These are phyloP conservation scores for Saccharomyces eubayanus DNA, from an alignment of 805 yeast species.

Conservation along the genomic window DNA sequence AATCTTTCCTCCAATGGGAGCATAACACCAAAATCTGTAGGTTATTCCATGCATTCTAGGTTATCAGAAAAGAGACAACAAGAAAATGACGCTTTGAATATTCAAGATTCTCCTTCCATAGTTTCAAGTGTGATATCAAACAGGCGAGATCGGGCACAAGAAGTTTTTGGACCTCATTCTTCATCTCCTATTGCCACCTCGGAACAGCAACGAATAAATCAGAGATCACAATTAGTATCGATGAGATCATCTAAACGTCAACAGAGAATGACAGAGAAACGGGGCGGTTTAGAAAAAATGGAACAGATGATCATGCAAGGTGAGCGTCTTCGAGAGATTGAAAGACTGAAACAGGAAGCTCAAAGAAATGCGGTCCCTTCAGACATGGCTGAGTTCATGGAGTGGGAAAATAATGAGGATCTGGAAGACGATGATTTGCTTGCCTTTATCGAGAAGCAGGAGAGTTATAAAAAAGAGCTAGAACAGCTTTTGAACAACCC, in stretches of 20 bases:
- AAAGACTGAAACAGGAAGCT: conserved; percentile 14
- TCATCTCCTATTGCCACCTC: not conserved
- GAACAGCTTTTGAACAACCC: conserved; percentile 10
- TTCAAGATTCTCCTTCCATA: not conserved
- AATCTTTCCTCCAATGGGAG: not conserved
- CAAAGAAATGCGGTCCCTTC: conserved; percentile 14
- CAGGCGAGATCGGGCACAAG: not conserved
- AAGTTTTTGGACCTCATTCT: not conserved
- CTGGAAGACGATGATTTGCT: conserved; percentile 26
- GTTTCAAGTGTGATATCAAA: not conserved
- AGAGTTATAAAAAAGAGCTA: conserved; percentile 14
- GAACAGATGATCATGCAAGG: conserved; percentile 23
- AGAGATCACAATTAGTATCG: not conserved
- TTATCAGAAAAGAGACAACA: not conserved
- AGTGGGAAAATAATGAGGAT: conserved; percentile 13
- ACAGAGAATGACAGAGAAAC: conserved; percentile 1
- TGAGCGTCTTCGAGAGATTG: conserved; percentile 13
- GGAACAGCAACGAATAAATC: not conserved
- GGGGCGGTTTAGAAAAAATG: conserved; percentile 26
- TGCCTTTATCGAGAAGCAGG: conserved; percentile 11
- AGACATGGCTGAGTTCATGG: conserved; percentile 11
- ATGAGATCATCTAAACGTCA: not conserved
- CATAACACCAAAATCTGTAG: not conserved
- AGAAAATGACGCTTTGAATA: not conserved
- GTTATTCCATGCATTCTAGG: not conserved